Base-by-base conservation (phyloP, 768 basidiomycete genomes). In the Austroboletus festivus region DNA sequence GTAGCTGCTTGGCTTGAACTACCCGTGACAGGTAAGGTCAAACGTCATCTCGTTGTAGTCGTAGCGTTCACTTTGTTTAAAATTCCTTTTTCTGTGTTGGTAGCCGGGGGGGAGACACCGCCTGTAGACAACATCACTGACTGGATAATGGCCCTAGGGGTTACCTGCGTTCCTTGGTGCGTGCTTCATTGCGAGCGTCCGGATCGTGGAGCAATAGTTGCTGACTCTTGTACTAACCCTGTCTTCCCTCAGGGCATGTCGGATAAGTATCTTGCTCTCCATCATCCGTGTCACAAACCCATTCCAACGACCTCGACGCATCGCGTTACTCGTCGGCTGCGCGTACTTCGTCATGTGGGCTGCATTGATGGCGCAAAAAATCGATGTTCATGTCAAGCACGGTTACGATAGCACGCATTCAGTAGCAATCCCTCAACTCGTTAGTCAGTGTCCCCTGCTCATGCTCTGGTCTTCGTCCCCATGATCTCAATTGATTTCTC, bases 321-420 rank as follows among this genome's bases (percentile, higher is more conserved):
- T 55, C 22, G 28, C 42, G 0, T 42, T 13, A 39, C 7, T 51
- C 12, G 24, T 56, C 11, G 54, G 55, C 35, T 31, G 18, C 26
- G 50, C 52, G 1, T 65, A 68, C 23, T 0, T 49, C 16, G 8
- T 50, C 42, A 65, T 65, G 65, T 65, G 63, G 60, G 38, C 23
- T 18, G 63, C 43, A 0, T 10, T 54, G 44, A 11, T 65, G 1
- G 37, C 6, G 11, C 63, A 65, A 42, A 56, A 30, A 13, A 40
- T 56, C 15, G 12, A 11, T 2, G 34, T 58, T 4, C 63, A 61
- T 18, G 0, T 44, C 28, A 5, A 22, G 1, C 0, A 46, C 6
- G 4, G 15, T 0, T 65, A 66, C 35, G 0, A 3, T 2, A 5
- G 56, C 12, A 28, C 31, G 0, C 10, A 5, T 8, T 18, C 50